phyloP scores from a whole-genome alignment of 1,284 basidiomycete genomes.

The Naganishia cerealis region DNA sequence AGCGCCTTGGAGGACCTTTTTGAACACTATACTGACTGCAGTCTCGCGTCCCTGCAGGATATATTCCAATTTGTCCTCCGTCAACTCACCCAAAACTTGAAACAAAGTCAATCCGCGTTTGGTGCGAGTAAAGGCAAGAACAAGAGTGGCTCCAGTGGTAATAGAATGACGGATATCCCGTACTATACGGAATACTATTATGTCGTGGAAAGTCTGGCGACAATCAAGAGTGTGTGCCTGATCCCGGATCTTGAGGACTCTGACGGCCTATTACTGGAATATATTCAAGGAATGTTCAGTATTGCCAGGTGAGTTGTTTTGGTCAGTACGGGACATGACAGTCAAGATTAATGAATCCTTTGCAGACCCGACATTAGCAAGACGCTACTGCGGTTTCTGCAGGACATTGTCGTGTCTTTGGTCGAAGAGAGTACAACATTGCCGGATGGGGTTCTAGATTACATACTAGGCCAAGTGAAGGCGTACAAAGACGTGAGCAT shows the following conservation, averaged over 20 bases:
- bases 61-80: constrained; percentile 93
- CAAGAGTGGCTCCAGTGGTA: constrained; percentile 31
- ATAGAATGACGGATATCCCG: constrained; percentile 49
- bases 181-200: constrained; percentile 91
- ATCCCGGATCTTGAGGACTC: constrained; percentile 84
- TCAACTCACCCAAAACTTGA: constrained; percentile 74
- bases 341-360: not conserved
- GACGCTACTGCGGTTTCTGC: constrained; percentile 83
- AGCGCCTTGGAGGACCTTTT: constrained; percentile 30
- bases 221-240: constrained; percentile 90
- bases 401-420: constrained; percentile 82
- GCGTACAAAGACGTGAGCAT: constrained; percentile 60
- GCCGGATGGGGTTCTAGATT: constrained; percentile 75
- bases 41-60: constrained; percentile 60
- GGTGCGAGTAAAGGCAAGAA: constrained; percentile 54
- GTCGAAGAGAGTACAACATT: constrained; percentile 80
- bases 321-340: not conserved
- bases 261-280: constrained; percentile 79
- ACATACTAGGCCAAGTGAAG: constrained; percentile 80
- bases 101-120: constrained; percentile 62
- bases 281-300: constrained; percentile 79
- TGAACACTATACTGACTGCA: not conserved
- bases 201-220: constrained; percentile 84
- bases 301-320: constrained; percentile 62
- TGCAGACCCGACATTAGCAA: constrained; percentile 71